Base-by-base conservation (phyloP, 352 stramenopile species). In the Globisporangium middletonii region DNA sequence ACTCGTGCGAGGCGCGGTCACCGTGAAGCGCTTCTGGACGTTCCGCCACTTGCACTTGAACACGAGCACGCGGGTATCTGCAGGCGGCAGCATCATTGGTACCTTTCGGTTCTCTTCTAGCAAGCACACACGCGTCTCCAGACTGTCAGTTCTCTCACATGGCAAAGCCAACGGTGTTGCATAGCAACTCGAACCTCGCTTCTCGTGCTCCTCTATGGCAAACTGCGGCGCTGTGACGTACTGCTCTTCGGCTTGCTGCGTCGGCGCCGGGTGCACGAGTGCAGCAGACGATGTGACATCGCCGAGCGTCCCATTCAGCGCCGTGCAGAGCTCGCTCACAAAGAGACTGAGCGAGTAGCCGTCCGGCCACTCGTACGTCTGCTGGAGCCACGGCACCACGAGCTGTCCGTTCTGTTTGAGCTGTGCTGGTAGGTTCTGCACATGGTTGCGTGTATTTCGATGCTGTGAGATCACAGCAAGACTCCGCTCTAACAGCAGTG, bases 11-110 rank as follows among this genome's bases (percentile, higher is more conserved):
- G 74, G 65, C 6, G 60, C 59, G 19, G 54, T 63, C 4, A 72
- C 68, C 2, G 60, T 56, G 44, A 92, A 86, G 27, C 83, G 67
- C 43, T 72, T 71, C 35, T 69, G 64, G 19, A 63, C 64, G 38
- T 73, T 69, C 15, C 69, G 71, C 70, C 71, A 89, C 56, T 92
- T 92, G 75, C 82, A 89, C 53, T 77, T 77, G 49, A 89, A 79
- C 30, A 71, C 58, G 42, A 88, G 60, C 56, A 15, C 33, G 33
- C 33, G 33, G 12, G 33, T 11, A 12, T 38, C 33, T 38, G 28
- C 12, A 18, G 30, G 5, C 38, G n/a, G 19, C 37, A 33, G 15
- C 54, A 51, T n/a, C 61, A 33, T 18, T 43, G 52, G 42, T 38
- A 38, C 33, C 4, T 7, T 13, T 55, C 19, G 16, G 2, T 16